Conservation (phyloP, 371 early-diverging fungal genomes). For the Mucor indicus region DNA sequence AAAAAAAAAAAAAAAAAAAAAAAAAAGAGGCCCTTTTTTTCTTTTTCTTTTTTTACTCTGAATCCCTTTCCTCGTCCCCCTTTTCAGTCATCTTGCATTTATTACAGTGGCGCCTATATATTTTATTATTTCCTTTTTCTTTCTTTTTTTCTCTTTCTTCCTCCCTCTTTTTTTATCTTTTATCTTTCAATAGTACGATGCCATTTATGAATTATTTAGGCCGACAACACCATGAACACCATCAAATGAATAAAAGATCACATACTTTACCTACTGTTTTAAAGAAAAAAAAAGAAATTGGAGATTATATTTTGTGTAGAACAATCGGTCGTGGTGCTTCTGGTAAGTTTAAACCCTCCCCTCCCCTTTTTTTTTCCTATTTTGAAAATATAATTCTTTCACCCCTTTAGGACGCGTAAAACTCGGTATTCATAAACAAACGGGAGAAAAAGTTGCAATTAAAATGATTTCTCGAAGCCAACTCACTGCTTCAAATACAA, state of each 20-base stretch:
- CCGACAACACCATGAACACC: conserved; percentile 6
- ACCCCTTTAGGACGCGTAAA: conserved; percentile 67
- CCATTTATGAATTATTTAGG: conserved; percentile 16
- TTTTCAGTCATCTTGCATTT: conserved; percentile 2
- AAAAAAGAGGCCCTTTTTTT: neutral
- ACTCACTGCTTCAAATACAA: conserved; percentile 46
- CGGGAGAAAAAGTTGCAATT: conserved; percentile 78
- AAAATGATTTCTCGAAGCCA: conserved; percentile 79
- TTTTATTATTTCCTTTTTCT: conserved; percentile 1
- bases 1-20: neutral
- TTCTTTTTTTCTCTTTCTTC: neutral
- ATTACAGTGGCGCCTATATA: conserved; percentile 3
- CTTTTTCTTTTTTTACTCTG: conserved; percentile 4
- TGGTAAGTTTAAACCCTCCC: conserved; percentile 40
- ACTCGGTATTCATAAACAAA: conserved; percentile 70
- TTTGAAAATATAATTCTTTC: neutral
- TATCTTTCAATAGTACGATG: conserved; percentile 7
- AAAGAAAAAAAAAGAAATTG: conserved; percentile 38
- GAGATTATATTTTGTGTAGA: conserved; percentile 71
- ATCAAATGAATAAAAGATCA: conserved; percentile 14
- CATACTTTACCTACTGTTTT: conserved; percentile 5
- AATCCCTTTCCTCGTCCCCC: neutral
- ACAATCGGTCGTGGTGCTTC: conserved; percentile 82
- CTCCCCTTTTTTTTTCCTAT: conserved; percentile 1
- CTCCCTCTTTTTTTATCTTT: neutral